Base-by-base conservation (phyloP, 2,329 filamentous ascomycete species). In the Monilinia polystroma region DNA sequence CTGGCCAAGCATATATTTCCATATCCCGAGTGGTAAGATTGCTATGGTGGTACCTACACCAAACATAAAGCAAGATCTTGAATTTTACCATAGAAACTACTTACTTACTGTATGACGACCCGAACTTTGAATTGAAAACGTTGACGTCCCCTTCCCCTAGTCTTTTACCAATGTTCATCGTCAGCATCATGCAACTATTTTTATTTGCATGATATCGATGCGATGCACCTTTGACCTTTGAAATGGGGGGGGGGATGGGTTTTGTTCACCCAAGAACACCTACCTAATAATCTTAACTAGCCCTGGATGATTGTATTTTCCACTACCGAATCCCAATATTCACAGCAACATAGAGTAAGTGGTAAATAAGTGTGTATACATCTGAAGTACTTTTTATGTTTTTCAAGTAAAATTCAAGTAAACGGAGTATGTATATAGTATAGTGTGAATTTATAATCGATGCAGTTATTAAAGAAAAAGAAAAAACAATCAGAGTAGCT, bases 141-240 rank as follows among this genome's bases (percentile, higher is more conserved):
- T 8, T 29, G 32, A 35, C 32, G 32, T 35, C 32, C 32, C 41
- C 20, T 14, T 32, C 56, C 41, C 26, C 57, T 47, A 47, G 26
- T 59, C 57, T 35, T 16, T 12, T 32, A n/a, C 32, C 57, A 35
- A 49, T 26, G 56, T 59, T 59, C 56, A 49, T 49, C 57, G 29
- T 49, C 43, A 47, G 56, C 56, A 59, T 59, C 8, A 59, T 59
- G 43, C 56, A 49, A 49, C 56, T 49, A 59, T 43, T 16, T 47
- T 47, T 12, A 49, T 59, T 20, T 59, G 43, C 26, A 59, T 47
- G 57, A 35, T 59, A 20, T 26, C 5, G 32, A 35, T 8, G 32
- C 32, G 32, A 35, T 35, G 32, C 32, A 35, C 32, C 32, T 35
- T 35, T 35, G 5, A 59, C 10, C 26, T 59, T 11, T 47, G 41